phyloP scores from a whole-genome alignment of 2,329 filamentous ascomycete species.

The Eutypella sp. region DNA sequence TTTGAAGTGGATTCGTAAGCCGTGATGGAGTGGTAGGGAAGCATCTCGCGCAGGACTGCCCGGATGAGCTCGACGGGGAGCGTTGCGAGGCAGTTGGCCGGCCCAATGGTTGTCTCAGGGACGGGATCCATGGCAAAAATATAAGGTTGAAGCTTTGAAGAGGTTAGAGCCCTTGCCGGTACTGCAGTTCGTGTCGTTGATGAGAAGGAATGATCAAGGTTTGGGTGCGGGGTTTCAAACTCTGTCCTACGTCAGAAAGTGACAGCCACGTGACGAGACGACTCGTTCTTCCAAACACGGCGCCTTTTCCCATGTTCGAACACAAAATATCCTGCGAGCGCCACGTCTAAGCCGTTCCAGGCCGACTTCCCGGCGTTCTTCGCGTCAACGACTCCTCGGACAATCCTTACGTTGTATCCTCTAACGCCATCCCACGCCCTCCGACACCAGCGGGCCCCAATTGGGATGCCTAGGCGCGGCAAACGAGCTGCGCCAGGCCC shows the following conservation, averaged over 20 bases:
- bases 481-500: not conserved
- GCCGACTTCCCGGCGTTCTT: not conserved
- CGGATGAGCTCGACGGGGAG: slow-evolving; percentile 9
- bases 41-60: slow-evolving; percentile 9
- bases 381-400: not conserved
- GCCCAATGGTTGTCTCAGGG: slow-evolving; percentile 8
- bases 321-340: not conserved
- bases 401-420: not conserved
- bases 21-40: slow-evolving; percentile 8
- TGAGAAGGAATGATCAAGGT: slow-evolving; percentile 9
- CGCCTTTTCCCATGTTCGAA: not conserved
- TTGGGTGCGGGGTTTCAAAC: not conserved
- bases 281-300: not conserved
- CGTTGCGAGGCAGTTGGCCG: slow-evolving; percentile 8
- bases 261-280: not conserved
- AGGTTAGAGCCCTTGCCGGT: slow-evolving; percentile 8
- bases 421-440: not conserved
- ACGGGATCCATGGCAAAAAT: slow-evolving; percentile 8
- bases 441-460: not conserved
- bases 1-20: slow-evolving; percentile 10
- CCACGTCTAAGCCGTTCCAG: not conserved
- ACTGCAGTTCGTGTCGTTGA: slow-evolving; percentile 9
- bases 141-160: slow-evolving; percentile 9
- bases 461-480: not conserved
- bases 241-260: not conserved